Evolutionary conservation across 2,329 filamentous ascomycete genomes (phyloP), one percentile per base, ranked within the genome.

Genomic region (Venturia asperata): DNA sequence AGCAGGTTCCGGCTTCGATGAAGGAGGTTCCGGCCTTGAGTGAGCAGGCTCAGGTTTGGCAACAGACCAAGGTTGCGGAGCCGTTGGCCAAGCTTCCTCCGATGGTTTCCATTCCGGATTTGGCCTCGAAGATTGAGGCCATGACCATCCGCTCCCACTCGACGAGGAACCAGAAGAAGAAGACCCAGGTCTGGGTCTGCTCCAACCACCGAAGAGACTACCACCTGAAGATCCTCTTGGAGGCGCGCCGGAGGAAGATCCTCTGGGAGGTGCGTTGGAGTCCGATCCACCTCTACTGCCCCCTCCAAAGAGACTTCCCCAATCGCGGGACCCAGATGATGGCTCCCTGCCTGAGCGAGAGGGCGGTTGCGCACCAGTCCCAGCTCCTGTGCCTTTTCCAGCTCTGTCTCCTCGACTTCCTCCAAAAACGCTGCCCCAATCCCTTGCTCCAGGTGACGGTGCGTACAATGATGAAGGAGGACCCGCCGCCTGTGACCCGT

Each of bases 261-360:
- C 15, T 17, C 10, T 34, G 6, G 49, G 47, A 10, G n/a, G 47
- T 15, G 47, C 47, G 24, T 7, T 27, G 7, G 47, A 27, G 7
- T 52, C 49, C 1, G 49, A 30, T 30, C 24, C 49, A 15, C 10
- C 21, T 37, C 52, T n/a, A n/a, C 52, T 37, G 34, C 27, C 27
- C 34, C 52, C 52, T 56, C 52, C 52, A 37, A 58, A 58, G 37
- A 58, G 15, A n/a, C 60, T 45, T 9, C 37, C 37, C 60, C 60
- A 61, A 21, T 34, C 60, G 3, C 60, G 27, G 1, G 60, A 61
- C 7, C 58, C 30, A 19, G 30, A 24, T 30, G 47, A 24, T 24
- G 47, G 47, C 17, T 45, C 10, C 39, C 6, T 10, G 39, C 39
- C 39, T 41, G 10, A 10, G 39, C 39, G 39, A 10, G 39, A 41